Evolutionary conservation across 441 rosid genomes (phyloP), one percentile per base, ranked within the genome.

Genomic region (Jatropha podagrica): DNA sequence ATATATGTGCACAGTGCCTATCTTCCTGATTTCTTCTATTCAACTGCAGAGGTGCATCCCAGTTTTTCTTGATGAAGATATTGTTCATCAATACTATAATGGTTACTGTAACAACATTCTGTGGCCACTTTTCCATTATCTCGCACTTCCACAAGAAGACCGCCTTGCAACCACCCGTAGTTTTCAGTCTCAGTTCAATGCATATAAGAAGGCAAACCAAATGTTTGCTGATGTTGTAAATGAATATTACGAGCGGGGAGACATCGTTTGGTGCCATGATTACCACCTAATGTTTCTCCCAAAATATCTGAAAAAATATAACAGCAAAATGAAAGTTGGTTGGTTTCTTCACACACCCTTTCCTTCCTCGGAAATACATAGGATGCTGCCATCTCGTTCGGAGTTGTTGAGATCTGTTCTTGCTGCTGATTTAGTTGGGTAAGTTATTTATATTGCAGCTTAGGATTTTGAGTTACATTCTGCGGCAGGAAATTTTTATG

Each of bases 261-360:
- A 91, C 81, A 90, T 91, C 79, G 97, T 91, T 71, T 91, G 97
- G 97, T 91, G 94, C 79, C 94, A 91, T 83, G 97, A 91, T 83
- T 90, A 91, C 83, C 97, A 91, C 75, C 87, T 91, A 44, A 91
- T 91, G 97, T 91, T 87, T 82, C 97, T 91, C 72, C 94, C 97
- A 14, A 84, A 84, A 85, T 91, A 89, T 79, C 80, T 91, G 51
- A 91, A 91, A 81, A 87, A 88, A 18, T 72, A 75, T 71, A 88
- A 91, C 79, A 74, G 69, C 65, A 78, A 81, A 9, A 91, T 91
- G 92, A 91, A 91, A 85, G 97, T 91, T 76, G 97, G 97, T 58
- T 91, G 97, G 97, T 91, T 91, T 81, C 91, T 91, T 62, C 97
- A 91, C 81, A 91, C 97, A 14, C 97, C 97, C 17, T 91, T 91